Evolutionary conservation across 139 green algal genomes (phyloP).

Genomic region (Chlamydomonas applanata): DNA sequence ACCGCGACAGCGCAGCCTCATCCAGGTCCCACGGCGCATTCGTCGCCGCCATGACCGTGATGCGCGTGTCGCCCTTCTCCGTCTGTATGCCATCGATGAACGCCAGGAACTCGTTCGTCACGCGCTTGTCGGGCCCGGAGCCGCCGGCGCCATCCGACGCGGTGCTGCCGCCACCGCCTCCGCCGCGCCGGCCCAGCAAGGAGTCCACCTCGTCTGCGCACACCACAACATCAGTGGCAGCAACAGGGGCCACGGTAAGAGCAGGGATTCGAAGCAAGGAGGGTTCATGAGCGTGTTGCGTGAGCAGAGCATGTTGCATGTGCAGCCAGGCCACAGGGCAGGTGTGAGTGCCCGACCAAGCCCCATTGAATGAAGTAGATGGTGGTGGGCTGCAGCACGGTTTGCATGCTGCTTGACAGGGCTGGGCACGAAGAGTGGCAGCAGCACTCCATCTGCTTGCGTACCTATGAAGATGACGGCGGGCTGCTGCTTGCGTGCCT

Average conservation of each 20-base stretch:
- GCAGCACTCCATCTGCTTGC: neutral
- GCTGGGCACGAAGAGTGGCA: neutral
- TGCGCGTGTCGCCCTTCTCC: conserved; percentile 6
- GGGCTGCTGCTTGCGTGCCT: conserved; percentile 30
- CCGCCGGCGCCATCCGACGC: conserved; percentile 10
- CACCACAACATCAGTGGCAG: neutral
- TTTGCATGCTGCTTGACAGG: too few relatives aligned
- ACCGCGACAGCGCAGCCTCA: conserved; percentile 48
- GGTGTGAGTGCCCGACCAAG: neutral
- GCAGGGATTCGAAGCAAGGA: too few relatives aligned
- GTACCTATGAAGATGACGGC: conserved; percentile 54
- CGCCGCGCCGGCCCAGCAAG: conserved; percentile 24
- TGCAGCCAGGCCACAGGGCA: too few relatives aligned
- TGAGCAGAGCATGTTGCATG: too few relatives aligned
- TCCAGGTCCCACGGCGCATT: conserved; percentile 53
- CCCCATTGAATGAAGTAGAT: neutral
- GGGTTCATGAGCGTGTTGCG: neutral
- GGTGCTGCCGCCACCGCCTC: neutral
- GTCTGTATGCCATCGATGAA: conserved; percentile 46
- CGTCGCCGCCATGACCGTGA: conserved; percentile 51
- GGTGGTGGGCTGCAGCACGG: too few relatives aligned
- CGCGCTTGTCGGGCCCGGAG: conserved; percentile 30
- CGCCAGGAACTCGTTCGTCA: conserved; percentile 51
- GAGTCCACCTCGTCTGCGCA: conserved; percentile 41
- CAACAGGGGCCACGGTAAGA: too few relatives aligned